Conservation (phyloP, 208 protist genomes). For the Polymyxa betae region DNA sequence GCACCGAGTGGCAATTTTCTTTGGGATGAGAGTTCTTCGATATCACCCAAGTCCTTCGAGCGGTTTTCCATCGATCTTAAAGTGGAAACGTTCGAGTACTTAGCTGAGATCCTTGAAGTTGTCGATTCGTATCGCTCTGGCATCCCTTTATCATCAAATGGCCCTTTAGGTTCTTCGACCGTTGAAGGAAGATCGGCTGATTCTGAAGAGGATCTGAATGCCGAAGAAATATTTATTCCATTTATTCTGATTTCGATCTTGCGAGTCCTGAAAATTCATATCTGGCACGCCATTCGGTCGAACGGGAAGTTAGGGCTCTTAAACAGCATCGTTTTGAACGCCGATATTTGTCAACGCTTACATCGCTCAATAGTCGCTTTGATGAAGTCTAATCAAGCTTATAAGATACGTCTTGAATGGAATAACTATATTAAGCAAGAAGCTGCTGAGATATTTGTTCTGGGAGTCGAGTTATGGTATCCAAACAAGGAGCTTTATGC, state of each 20-base stretch:
- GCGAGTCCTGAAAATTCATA: conserved; percentile 11
- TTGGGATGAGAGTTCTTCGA: neutral
- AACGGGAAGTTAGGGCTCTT: neutral
- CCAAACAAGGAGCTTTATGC: neutral
- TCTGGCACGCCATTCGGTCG: conserved; percentile 12
- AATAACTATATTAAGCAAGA: neutral
- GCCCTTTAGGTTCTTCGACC: neutral
- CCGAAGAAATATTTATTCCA: neutral
- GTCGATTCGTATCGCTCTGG: neutral
- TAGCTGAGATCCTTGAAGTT: conserved; percentile 1
- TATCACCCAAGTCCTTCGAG: neutral
- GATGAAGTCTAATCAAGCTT: neutral
- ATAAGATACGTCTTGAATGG: neutral
- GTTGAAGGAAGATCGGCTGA: neutral
- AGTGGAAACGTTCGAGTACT: neutral
- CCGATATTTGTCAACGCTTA: neutral
- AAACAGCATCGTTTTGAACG: neutral
- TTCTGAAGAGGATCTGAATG: neutral
- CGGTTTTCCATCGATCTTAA: conserved; percentile 15
- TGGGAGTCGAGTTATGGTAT: conserved; percentile 23
- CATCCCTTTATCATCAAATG: neutral
- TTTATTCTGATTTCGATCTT: neutral
- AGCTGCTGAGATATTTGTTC: conserved; percentile 19
- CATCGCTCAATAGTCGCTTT: neutral
- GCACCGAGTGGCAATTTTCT: neutral